phyloP scores from a whole-genome alignment of 306 rosid species.

The Potentilla sterilis region DNA sequence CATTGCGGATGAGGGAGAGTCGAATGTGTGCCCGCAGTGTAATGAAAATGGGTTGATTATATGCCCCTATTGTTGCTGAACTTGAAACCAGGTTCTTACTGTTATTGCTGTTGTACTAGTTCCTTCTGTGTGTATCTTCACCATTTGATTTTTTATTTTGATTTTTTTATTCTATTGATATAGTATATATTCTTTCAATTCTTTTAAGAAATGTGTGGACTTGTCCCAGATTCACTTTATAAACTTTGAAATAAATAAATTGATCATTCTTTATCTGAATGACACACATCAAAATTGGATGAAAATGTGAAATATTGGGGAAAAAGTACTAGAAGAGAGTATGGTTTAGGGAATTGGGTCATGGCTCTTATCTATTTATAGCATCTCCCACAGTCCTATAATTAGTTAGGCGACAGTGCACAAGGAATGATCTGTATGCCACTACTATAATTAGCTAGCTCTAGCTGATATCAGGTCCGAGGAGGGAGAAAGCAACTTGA shows the following conservation, averaged over 20 bases:
- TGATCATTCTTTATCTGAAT: not conserved
- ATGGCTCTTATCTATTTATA: not conserved
- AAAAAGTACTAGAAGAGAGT: not conserved
- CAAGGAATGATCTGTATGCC: not conserved
- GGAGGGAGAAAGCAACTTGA: not conserved
- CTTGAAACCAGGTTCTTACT: not conserved
- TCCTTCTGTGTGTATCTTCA: not conserved
- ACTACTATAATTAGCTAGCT: not conserved
- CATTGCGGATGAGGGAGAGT: conserved; percentile 32
- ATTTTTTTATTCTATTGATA: not conserved
- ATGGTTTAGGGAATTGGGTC: not conserved
- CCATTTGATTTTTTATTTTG: not conserved
- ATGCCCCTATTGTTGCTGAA: conserved; percentile 72
- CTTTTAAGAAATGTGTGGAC: not conserved
- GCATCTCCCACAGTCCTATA: not conserved
- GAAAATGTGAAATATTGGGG: not conserved
- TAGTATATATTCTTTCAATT: conserved; percentile 30
- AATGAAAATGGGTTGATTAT: conserved; percentile 86
- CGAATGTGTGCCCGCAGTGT: conserved; percentile 47
- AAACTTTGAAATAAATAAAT: not conserved
- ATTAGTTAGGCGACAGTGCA: not conserved
- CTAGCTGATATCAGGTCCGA: not conserved
- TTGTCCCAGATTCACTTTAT: not conserved
- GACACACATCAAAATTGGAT: not conserved
- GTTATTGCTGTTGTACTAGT: not conserved